These are phyloP conservation scores for Hemisphaericaspora subhashii DNA, from an alignment of 1,139 yeast species.

Conservation along the genomic window DNA sequence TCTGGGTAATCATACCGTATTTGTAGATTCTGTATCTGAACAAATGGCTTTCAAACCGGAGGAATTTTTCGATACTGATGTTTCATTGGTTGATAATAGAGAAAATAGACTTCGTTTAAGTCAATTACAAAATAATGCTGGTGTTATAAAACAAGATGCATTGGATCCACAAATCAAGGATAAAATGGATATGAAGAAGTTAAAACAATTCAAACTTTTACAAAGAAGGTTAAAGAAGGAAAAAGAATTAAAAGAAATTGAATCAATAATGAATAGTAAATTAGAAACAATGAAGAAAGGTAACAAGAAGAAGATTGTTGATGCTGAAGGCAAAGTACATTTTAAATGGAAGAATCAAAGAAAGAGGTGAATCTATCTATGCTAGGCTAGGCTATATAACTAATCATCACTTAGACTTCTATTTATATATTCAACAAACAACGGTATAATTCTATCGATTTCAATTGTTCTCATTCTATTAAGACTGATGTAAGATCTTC, in stretches of 20 bases:
- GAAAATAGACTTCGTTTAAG: conserved; percentile 70
- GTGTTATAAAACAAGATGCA: conserved; percentile 26
- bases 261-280: conserved; percentile 71
- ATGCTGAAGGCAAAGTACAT: conserved; percentile 61
- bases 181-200: conserved; percentile 52
- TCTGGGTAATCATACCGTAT: conserved; percentile 79
- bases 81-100: conserved; percentile 56
- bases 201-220: conserved; percentile 55
- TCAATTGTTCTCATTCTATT: conserved; percentile 79
- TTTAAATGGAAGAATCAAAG: conserved; percentile 89
- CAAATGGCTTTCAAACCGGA: conserved; percentile 64
- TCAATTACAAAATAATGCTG: conserved; percentile 53
- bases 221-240: conserved; percentile 68
- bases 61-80: conserved; percentile 68
- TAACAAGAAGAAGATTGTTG: conserved; percentile 71
- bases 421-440: conserved; percentile 74
- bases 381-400: conserved; percentile 5
- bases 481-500: conserved; percentile 77
- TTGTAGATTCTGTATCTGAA: conserved; percentile 64
- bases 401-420: conserved; percentile 41
- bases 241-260: conserved; percentile 63
- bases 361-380: conserved; percentile 49
- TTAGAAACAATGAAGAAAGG: conserved; percentile 91
- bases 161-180: conserved; percentile 38
- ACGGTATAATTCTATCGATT: conserved; percentile 59